Percentiles rank a stretch among this genome's conserved stretches.
phyloP scores from a whole-genome alignment of 345 rosid species.

The Mallotus nudiflorus region DNA sequence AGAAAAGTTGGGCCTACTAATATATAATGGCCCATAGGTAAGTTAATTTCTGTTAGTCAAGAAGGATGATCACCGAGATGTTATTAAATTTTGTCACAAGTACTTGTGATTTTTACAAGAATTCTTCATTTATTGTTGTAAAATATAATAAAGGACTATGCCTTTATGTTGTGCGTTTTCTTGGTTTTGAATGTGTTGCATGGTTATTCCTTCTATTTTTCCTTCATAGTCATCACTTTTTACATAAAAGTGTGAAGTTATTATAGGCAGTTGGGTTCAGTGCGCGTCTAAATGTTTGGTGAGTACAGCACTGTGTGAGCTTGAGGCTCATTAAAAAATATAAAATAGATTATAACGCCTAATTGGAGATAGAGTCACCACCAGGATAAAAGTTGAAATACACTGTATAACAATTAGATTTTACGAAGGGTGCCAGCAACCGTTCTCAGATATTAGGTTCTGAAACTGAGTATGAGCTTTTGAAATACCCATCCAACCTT shows the following conservation, averaged over 20 bases:
- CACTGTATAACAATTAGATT: no score
- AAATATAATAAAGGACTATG: not conserved
- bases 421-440: no score
- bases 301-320: no score
- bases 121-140: not conserved
- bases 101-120: not conserved
- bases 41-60: not conserved
- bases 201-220: not conserved
- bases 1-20: not conserved
- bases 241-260: not conserved
- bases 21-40: not conserved
- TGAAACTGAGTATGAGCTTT: no score
- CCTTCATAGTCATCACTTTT: not conserved
- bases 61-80: not conserved
- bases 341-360: no score
- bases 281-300: no score
- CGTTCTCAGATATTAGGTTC: no score
- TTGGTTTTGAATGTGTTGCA: not conserved
- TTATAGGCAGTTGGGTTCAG: no score
- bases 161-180: not conserved
- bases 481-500: no score
- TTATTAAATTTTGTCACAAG: not conserved
- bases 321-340: no score
- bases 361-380: no score
- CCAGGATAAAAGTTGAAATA: no score